Evolutionary conservation across 768 basidiomycete genomes (phyloP), one percentile per base, ranked within the genome.

Genomic region (Astraeus odoratus): DNA sequence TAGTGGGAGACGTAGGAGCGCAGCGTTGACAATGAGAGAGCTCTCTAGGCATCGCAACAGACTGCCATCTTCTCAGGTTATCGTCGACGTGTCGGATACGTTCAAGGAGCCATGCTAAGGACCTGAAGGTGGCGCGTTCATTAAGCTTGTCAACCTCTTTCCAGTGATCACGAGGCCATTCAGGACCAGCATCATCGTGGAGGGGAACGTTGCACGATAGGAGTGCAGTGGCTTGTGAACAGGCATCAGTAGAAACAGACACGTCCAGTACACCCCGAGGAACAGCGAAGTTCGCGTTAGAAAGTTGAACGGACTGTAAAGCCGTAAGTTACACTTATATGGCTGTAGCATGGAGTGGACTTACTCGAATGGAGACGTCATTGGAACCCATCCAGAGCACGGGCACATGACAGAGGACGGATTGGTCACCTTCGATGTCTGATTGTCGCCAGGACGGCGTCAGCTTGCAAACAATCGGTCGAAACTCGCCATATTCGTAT

Each of bases 71-170:
- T 22, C 66, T 67, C 54, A 86, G 76, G 46, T 75, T 67, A 29
- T 78, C 79, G 19, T 84, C 77, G 46, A 91, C 77, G 47, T 81
- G 77, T 10, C 86, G 80, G 49, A 94, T 75, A 40, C 90, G 80
- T 58, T 93, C 88, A 19, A 90, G 68, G 16, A 96, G 66, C 93
- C 94, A 97, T 2, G 91, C 86, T 13, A 95, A 59, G 4, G 81
- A 72, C 49, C 78, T 79, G 71, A 93, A 95, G 1, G 81, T 83
- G 9, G 76, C 69, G 3, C 92, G 81, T 57, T 95, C 89, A 53
- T 94, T 84, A 8, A 90, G 70, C 53, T 87, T 84, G 61, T 95
- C 90, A 35, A 97, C 79, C 54, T 91, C 86, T 33, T 65, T 68
- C 90, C 89, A 96, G 5, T 56, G 49, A 10, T 75, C 79, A 24